phyloP scores from a whole-genome alignment of 1,139 yeast genomes.

The Ogataea hybrid region DNA sequence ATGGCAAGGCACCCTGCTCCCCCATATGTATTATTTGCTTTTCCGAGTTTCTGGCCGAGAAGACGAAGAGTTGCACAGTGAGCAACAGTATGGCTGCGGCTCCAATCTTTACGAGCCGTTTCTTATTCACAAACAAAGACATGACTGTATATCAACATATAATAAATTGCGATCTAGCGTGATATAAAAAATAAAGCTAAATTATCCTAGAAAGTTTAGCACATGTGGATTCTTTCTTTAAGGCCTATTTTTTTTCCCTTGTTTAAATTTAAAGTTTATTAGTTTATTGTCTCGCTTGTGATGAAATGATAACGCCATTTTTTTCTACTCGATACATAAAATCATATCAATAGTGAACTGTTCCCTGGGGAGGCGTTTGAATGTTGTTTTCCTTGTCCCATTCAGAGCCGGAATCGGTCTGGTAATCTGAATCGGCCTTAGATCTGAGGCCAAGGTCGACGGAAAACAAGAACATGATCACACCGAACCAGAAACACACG shows the following conservation, averaged over 20 bases:
- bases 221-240: not conserved
- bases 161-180: not conserved
- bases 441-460: conserved; percentile 49
- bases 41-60: too few relatives aligned
- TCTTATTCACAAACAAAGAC: too few relatives aligned
- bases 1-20: too few relatives aligned
- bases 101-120: too few relatives aligned
- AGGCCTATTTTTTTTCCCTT: not conserved
- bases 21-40: too few relatives aligned
- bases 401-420: conserved; percentile 5
- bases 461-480: conserved; percentile 61
- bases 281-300: too few relatives aligned
- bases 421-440: conserved; percentile 3
- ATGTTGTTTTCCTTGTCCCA: conserved; percentile 4
- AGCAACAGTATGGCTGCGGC: too few relatives aligned
- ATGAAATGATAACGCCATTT: not conserved
- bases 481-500: conserved; percentile 78
- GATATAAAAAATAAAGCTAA: too few relatives aligned
- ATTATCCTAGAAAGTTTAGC: not conserved
- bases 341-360: conserved; percentile 3
- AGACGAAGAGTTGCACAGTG: too few relatives aligned
- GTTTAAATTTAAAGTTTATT: not conserved
- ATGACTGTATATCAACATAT: not conserved
- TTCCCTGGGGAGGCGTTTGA: not conserved
- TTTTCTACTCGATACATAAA: not conserved